These are phyloP conservation scores for Stemphylium beticola DNA, from an alignment of 2,329 filamentous ascomycete genomes.

Conservation along the genomic window DNA sequence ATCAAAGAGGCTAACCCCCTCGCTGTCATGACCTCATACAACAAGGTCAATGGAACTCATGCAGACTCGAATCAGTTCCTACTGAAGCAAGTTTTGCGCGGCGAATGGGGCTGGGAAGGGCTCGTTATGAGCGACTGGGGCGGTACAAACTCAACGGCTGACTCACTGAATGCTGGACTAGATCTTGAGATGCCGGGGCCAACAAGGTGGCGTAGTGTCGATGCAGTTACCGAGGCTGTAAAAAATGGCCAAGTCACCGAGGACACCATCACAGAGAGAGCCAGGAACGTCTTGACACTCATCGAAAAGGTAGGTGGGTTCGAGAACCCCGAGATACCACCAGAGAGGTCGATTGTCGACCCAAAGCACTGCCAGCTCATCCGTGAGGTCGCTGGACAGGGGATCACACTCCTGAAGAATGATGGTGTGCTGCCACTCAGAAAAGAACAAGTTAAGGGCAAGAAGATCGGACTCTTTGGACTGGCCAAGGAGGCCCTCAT, in stretches of 20 bases:
- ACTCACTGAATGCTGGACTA: constrained; percentile 45
- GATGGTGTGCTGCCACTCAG: constrained; percentile 68
- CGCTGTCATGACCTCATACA: constrained; percentile 76
- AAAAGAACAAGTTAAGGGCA: constrained; percentile 61
- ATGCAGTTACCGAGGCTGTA: constrained; percentile 62
- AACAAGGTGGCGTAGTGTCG: constrained; percentile 71
- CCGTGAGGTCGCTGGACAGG: constrained; percentile 68
- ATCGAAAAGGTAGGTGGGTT: constrained; percentile 70
- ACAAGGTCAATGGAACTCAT: constrained; percentile 74
- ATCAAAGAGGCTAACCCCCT: constrained; percentile 72
- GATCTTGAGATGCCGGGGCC: constrained; percentile 49
- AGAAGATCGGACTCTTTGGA: constrained; percentile 73
- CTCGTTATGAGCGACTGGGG: constrained; percentile 71
- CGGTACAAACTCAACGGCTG: constrained; percentile 45
- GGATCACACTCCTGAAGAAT: constrained; percentile 76
- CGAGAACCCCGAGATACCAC: constrained; percentile 64
- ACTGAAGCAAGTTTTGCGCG: constrained; percentile 70
- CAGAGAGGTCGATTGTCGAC: constrained; percentile 67
- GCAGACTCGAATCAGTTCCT: constrained; percentile 69
- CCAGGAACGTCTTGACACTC: constrained; percentile 59
- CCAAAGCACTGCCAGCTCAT: constrained; percentile 66
- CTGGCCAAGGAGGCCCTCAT: constrained; percentile 61
- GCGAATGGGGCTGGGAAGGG: constrained; percentile 75
- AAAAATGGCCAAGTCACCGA: constrained; percentile 58
- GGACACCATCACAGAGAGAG: constrained; percentile 39